Evolutionary conservation across 495 filamentous ascomycete species (phyloP).

Genomic region (Umbilicaria muhlenbergii): DNA sequence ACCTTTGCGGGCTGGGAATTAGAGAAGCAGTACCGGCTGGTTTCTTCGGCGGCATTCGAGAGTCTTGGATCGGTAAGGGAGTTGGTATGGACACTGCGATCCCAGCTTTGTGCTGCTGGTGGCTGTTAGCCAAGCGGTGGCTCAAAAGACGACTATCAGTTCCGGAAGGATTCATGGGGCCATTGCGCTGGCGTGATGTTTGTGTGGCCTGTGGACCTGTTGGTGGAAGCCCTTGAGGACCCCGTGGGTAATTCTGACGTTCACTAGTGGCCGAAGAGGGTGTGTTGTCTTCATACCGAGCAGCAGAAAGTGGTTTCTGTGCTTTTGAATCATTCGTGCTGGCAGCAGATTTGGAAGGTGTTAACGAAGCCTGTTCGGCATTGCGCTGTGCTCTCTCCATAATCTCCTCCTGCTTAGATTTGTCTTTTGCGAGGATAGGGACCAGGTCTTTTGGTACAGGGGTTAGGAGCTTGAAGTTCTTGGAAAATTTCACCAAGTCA

Average conservation of each 20-base stretch:
- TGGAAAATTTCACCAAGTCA: slow-evolving; percentile 87
- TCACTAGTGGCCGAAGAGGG: slow-evolving; percentile 22
- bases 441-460: slow-evolving; percentile 86
- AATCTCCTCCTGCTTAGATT: slow-evolving; percentile 78
- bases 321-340: slow-evolving; percentile 22
- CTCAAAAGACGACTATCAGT: slow-evolving; percentile 32
- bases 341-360: slow-evolving; percentile 17
- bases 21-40: slow-evolving; percentile 29
- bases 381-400: slow-evolving; percentile 67
- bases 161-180: slow-evolving; percentile 16
- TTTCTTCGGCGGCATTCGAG: slow-evolving; percentile 31
- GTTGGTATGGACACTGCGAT: slow-evolving; percentile 27
- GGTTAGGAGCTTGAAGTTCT: slow-evolving; percentile 82
- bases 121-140: slow-evolving; percentile 36
- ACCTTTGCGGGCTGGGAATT: slow-evolving; percentile 27
- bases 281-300: slow-evolving; percentile 19
- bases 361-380: slow-evolving; percentile 38
- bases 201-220: slow-evolving; percentile 25
- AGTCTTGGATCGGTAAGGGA: slow-evolving; percentile 39
- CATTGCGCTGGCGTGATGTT: slow-evolving; percentile 15
- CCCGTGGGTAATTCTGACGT: slow-evolving; percentile 26
- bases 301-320: slow-evolving; percentile 17
- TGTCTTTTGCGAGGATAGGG: slow-evolving; percentile 90
- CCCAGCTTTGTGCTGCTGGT: slow-evolving; percentile 39
- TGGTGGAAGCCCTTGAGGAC: slow-evolving; percentile 31